Evolutionary conservation across 805 yeast genomes (phyloP).

Genomic region (Nakazawaea siamensis): DNA sequence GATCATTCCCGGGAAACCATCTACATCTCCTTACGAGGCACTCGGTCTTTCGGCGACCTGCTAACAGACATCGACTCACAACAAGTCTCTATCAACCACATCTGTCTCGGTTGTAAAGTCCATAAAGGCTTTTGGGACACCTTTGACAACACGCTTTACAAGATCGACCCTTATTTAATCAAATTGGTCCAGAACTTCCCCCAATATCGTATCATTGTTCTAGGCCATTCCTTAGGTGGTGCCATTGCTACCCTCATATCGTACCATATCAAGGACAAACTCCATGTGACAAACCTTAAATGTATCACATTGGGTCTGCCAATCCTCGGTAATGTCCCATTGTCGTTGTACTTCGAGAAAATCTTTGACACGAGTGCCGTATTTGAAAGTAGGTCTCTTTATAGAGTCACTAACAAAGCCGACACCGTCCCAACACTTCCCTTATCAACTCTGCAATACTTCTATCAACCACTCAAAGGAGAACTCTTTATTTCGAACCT

Average conservation of each 20-base stretch:
- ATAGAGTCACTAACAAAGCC: constrained; percentile 21
- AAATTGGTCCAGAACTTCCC: constrained; percentile 16
- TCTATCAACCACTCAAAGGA: constrained; percentile 16
- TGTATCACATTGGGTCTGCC: constrained; percentile 38
- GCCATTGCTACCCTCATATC: constrained; percentile 29
- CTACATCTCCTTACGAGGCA: constrained; percentile 31
- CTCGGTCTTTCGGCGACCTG: constrained; percentile 31
- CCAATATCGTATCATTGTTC: constrained; percentile 10
- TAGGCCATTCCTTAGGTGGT: constrained; percentile 29
- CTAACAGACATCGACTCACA: constrained; percentile 30
- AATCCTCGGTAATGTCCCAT: constrained; percentile 29
- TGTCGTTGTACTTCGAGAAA: constrained; percentile 27
- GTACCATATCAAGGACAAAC: constrained; percentile 27
- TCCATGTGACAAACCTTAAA: constrained; percentile 21
- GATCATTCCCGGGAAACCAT: constrained; percentile 13
- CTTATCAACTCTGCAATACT: constrained; percentile 2
- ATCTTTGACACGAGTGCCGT: not conserved
- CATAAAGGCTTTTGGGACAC: constrained; percentile 29
- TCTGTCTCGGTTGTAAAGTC: constrained; percentile 25
- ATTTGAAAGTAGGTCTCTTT: constrained; percentile 11
- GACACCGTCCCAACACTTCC: constrained; percentile 20
- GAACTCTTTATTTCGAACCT: constrained; percentile 17
- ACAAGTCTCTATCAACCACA: constrained; percentile 23
- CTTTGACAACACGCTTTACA: constrained; percentile 21
- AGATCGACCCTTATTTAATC: constrained; percentile 18